A percentile compares a stretch with the other conserved stretches of the same genome.
phyloP scores from a whole-genome alignment of 257 asterid genomes.

The Ligustrum vulgare region DNA sequence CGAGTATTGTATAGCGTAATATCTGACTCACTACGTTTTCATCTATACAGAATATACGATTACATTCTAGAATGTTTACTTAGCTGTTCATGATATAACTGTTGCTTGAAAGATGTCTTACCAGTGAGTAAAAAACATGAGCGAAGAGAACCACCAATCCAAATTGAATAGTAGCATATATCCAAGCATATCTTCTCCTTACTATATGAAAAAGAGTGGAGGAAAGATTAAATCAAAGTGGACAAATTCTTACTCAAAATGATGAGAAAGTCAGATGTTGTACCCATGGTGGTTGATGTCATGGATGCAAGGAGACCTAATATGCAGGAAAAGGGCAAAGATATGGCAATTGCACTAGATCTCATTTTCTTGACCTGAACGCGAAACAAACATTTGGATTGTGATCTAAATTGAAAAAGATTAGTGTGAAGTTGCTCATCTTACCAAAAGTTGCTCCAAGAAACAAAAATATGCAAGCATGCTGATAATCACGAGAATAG shows the following conservation, averaged over 20 bases:
- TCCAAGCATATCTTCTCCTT: conserved; percentile 80
- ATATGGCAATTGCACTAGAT: conserved; percentile 89
- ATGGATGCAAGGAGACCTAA: conserved; percentile 58
- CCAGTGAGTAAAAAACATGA: conserved; percentile 86
- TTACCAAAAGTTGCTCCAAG: conserved; percentile 55
- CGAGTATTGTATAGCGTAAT: neutral
- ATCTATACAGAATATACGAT: neutral
- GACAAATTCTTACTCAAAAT: neutral
- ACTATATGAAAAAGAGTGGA: conserved; percentile 41
- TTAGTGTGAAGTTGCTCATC: conserved; percentile 9
- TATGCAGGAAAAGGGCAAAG: conserved; percentile 20
- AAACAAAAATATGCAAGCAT: conserved; percentile 22
- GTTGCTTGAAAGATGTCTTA: conserved; percentile 34
- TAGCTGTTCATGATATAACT: neutral
- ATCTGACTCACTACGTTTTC: neutral
- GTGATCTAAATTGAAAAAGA: neutral
- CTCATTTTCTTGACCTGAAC: conserved; percentile 73
- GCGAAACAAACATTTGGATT: neutral
- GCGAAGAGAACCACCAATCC: conserved; percentile 79
- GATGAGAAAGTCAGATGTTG: conserved; percentile 17
- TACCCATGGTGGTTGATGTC: conserved; percentile 98
- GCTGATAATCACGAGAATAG: conserved; percentile 88
- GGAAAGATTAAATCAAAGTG: conserved; percentile 18
- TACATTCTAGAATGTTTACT: neutral
- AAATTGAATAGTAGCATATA: conserved; percentile 79